Evolutionary conservation across 495 filamentous ascomycete genomes (phyloP).

Genomic region (Aspergillus conjunctus): DNA sequence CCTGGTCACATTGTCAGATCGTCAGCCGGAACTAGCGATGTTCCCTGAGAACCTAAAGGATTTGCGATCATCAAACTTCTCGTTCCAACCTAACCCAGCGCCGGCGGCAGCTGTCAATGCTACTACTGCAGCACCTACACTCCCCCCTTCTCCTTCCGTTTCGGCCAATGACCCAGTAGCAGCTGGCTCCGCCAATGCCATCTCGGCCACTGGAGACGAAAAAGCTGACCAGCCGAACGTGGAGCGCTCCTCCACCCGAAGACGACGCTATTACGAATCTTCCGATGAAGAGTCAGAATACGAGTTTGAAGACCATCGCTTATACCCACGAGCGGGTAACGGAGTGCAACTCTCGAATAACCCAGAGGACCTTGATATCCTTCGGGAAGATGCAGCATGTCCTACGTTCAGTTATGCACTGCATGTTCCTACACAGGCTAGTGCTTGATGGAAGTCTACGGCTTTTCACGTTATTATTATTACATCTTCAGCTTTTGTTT

Average conservation of each 20-base stretch:
- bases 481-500: no score
- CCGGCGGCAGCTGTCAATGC: not conserved
- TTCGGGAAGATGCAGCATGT: conserved; percentile 46
- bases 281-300: conserved; percentile 39
- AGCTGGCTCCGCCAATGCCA: conserved; percentile 1
- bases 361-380: conserved; percentile 42
- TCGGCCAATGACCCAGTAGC: conserved; percentile 15
- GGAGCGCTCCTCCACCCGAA: conserved; percentile 7
- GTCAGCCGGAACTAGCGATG: conserved; percentile 40
- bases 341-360: conserved; percentile 42
- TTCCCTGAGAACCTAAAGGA: conserved; percentile 40
- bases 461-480: no score
- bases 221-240: not conserved
- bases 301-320: conserved; percentile 51
- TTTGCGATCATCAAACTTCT: conserved; percentile 30
- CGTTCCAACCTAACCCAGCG: conserved; percentile 14
- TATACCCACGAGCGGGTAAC: conserved; percentile 68
- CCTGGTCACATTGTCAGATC: conserved; percentile 36
- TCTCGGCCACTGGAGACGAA: not conserved
- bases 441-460: no score
- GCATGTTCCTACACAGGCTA: conserved; percentile 21
- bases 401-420: conserved; percentile 49
- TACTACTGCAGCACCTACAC: not conserved
- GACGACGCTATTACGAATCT: conserved; percentile 18
- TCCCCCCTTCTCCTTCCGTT: conserved; percentile 13